These are phyloP conservation scores for Zoysia japonica DNA, from an alignment of 176 grass and related monocot genomes.

Conservation along the genomic window DNA sequence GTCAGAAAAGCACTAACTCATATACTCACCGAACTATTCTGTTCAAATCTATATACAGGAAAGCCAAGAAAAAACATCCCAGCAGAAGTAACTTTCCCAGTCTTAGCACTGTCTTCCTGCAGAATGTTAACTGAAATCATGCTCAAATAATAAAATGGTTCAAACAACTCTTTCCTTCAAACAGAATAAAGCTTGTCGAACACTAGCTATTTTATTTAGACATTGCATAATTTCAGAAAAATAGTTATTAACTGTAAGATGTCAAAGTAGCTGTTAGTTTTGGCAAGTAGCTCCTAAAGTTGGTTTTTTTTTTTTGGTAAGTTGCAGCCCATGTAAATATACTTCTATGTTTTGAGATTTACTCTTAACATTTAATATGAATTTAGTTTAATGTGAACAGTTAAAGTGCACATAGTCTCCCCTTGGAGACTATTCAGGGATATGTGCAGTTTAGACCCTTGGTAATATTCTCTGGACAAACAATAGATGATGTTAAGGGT, in stretches of 20 bases:
- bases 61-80: constrained; percentile 98
- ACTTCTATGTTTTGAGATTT: too few species aligned
- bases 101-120: constrained; percentile 88
- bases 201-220: neutral
- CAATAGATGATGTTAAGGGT: constrained; percentile 1
- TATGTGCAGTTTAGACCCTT: neutral
- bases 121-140: constrained; percentile 45
- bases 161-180: neutral
- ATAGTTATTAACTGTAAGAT: neutral
- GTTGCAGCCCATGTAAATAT: too few species aligned
- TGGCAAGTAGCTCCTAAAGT: too few species aligned
- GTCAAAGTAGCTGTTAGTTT: neutral
- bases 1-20: constrained; percentile 6
- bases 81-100: constrained; percentile 78
- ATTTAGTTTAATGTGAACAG: constrained; percentile 4
- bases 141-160: constrained; percentile 25
- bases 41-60: constrained; percentile 89
- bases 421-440: neutral
- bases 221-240: constrained; percentile 3
- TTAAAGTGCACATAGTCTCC: constrained; percentile 18
- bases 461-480: neutral
- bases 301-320: too few species aligned
- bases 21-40: constrained; percentile 64
- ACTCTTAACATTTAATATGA: neutral
- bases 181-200: constrained; percentile 11